A percentile compares a stretch with the other conserved stretches of the same genome.
Conservation (phyloP, 1,284 basidiomycete species). For the Mycosarcoma mackinlayi region DNA sequence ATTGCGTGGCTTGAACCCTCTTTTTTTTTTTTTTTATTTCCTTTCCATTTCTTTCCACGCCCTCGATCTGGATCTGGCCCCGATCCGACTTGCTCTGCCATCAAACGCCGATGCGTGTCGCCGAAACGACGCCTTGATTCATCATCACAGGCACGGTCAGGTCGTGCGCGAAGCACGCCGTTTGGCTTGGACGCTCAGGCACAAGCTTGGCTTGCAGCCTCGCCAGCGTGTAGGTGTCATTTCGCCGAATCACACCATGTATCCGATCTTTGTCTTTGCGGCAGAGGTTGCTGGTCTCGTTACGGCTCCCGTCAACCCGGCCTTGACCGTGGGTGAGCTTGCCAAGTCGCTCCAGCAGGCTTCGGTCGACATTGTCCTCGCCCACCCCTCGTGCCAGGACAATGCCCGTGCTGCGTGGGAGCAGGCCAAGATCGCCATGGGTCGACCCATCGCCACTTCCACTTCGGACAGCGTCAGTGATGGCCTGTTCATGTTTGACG, state of each 20-base stretch:
- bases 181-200: constrained; percentile 51
- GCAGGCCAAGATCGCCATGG: constrained; percentile 38
- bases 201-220: constrained; percentile 53
- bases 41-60: not conserved
- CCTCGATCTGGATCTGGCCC: not conserved
- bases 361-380: constrained; percentile 48
- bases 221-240: constrained; percentile 61
- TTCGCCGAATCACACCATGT: constrained; percentile 63
- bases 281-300: constrained; percentile 51
- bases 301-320: constrained; percentile 59
- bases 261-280: constrained; percentile 55
- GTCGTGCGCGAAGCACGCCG: constrained; percentile 44
- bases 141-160: constrained; percentile 41
- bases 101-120: not conserved
- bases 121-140: not conserved
- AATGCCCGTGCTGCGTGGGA: constrained; percentile 50
- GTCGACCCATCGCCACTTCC: constrained; percentile 15
- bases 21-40: not conserved
- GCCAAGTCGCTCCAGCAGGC: constrained; percentile 59
- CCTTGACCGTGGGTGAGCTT: constrained; percentile 60
- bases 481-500: constrained; percentile 59
- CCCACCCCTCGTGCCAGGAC: constrained; percentile 48
- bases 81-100: not conserved
- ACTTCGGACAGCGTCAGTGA: constrained; percentile 11
- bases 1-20: constrained; percentile 8